These are phyloP conservation scores for Globisporangium rhizosaccharum DNA, from an alignment of 352 stramenopile species.

Conservation along the genomic window DNA sequence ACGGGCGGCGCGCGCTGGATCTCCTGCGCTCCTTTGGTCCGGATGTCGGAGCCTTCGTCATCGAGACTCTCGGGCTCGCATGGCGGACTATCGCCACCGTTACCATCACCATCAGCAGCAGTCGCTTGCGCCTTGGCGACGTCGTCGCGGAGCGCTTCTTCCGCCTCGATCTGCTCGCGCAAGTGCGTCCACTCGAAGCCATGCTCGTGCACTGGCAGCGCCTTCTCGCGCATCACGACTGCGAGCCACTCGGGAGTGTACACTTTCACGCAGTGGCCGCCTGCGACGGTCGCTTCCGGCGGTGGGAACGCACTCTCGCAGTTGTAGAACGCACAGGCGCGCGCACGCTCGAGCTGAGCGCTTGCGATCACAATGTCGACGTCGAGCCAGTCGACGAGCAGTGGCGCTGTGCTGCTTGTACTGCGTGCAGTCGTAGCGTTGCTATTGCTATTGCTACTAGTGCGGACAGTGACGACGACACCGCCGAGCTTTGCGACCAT, in stretches of 20 bases:
- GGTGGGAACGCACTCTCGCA: conserved; percentile 26
- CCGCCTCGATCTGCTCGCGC: conserved; percentile 24
- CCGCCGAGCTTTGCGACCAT: conserved; percentile 53
- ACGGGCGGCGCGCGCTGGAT: conserved; percentile 39
- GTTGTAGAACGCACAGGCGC: conserved; percentile 24
- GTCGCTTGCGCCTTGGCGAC: conserved; percentile 17
- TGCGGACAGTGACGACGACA: conserved; percentile 5
- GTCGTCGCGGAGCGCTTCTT: conserved; percentile 17
- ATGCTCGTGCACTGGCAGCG: conserved; percentile 16
- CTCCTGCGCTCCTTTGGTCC: conserved; percentile 24
- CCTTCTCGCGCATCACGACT: conserved; percentile 40
- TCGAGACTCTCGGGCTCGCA: conserved; percentile 3
- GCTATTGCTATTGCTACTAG: too few relatives aligned
- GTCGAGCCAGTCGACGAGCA: conserved; percentile 28
- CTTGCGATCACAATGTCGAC: conserved; percentile 50
- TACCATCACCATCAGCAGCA: conserved; percentile 9
- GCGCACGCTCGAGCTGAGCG: conserved; percentile 30
- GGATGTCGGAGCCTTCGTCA: conserved; percentile 47
- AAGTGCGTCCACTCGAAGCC: conserved; percentile 35
- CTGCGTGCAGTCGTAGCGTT: not conserved
- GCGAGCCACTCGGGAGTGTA: conserved; percentile 68
- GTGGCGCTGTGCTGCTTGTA: not conserved
- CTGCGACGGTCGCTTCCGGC: conserved; percentile 1
- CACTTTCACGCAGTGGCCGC: conserved; percentile 17
- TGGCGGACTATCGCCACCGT: conserved; percentile 14